phyloP scores from a whole-genome alignment of 2,329 filamentous ascomycete species.

The Massarina eburnea region DNA sequence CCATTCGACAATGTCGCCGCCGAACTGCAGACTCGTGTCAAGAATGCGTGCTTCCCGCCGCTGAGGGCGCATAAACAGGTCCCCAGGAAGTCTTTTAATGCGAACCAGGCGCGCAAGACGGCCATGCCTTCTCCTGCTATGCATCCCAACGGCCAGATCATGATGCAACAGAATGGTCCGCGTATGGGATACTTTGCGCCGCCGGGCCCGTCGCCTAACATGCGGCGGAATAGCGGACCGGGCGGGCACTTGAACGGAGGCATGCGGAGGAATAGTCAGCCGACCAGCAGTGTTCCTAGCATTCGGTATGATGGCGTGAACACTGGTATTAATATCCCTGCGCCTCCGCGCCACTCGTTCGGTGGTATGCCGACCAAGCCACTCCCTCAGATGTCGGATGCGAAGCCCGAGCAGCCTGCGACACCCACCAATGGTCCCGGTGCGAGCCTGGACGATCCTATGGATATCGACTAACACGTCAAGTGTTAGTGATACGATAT shows the following conservation, averaged over 20 bases:
- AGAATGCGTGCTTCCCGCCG: slow-evolving; percentile 38
- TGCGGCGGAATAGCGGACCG: slow-evolving; percentile 4
- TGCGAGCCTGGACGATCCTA: slow-evolving; percentile 16
- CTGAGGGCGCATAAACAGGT: too few relatives aligned
- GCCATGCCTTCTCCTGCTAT: too few relatives aligned
- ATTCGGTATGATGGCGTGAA: slow-evolving; percentile 13
- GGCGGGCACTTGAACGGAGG: not conserved
- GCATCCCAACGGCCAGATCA: slow-evolving; percentile 17
- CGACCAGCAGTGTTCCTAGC: too few relatives aligned
- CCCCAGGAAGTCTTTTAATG: too few relatives aligned
- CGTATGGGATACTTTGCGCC: slow-evolving; percentile 5
- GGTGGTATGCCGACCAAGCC: too few relatives aligned
- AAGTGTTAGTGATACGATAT: too few relatives aligned
- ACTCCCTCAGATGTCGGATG: too few relatives aligned
- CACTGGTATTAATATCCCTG: slow-evolving; percentile 22
- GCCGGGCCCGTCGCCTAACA: slow-evolving; percentile 22
- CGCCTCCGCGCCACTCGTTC: slow-evolving; percentile 3
- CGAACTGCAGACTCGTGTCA: slow-evolving; percentile 40
- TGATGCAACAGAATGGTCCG: too few relatives aligned
- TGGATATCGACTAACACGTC: slow-evolving; percentile 21
- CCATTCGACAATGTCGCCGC: slow-evolving; percentile 38
- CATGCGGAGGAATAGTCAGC: not conserved
- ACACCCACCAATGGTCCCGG: slow-evolving; percentile 6
- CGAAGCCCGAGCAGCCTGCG: slow-evolving; percentile 4
- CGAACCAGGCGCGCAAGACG: too few relatives aligned